These are phyloP conservation scores for Cystobasidium ongulense DNA, from an alignment of 768 basidiomycete species.

Conservation along the genomic window DNA sequence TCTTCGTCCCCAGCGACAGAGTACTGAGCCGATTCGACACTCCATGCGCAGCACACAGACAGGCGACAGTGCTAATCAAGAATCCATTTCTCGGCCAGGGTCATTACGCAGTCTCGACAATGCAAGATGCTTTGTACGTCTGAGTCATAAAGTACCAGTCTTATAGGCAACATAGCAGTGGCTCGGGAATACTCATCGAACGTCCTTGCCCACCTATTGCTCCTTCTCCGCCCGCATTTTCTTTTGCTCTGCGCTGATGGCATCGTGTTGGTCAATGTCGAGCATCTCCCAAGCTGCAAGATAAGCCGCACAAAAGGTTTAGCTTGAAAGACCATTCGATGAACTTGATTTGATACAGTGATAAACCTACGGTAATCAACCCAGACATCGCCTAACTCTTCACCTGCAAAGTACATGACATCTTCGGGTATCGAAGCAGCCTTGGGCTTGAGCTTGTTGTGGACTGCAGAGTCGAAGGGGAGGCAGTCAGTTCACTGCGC, in stretches of 20 bases:
- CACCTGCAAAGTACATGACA: slow-evolving; percentile 68
- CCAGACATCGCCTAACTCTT: slow-evolving; percentile 50
- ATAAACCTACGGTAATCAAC: slow-evolving; percentile 28
- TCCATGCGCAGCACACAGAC: too few species aligned
- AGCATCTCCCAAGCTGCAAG: slow-evolving; percentile 21
- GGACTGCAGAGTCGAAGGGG: slow-evolving; percentile 49
- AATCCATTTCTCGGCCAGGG: too few species aligned
- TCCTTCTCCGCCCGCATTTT: neutral
- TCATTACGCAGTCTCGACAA: neutral
- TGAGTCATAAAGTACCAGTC: neutral
- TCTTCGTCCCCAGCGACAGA: too few species aligned
- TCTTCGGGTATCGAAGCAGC: slow-evolving; percentile 62
- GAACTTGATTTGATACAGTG: neutral
- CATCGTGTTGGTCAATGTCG: slow-evolving; percentile 36
- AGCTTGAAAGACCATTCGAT: neutral
- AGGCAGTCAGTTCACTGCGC: neutral
- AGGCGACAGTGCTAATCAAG: too few species aligned
- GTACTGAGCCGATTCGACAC: too few species aligned
- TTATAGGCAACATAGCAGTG: neutral
- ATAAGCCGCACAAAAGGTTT: neutral
- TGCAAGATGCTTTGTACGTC: neutral
- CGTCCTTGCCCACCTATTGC: neutral
- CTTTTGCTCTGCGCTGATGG: slow-evolving; percentile 29
- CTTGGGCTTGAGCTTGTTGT: slow-evolving; percentile 87
- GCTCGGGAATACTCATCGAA: neutral